Evolutionary conservation across 805 yeast species (phyloP), one percentile per base, ranked within the genome.

Genomic region (Schizosaccharomyces japonicus): DNA sequence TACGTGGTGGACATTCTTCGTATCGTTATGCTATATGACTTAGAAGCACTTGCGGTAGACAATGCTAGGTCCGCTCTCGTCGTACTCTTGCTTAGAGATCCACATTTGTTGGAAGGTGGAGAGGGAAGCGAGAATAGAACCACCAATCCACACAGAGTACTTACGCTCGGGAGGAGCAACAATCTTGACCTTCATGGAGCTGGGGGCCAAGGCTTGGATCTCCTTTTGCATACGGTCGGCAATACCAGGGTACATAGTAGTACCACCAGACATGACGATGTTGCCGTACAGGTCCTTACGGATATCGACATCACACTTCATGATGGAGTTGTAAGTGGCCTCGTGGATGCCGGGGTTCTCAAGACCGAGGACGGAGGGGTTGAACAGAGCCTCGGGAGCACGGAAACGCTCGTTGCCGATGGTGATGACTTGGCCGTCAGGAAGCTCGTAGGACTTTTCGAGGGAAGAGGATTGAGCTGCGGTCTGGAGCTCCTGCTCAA

Each of bases 191-290:
- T 90, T 90, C 95, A 90, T 90, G 53, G 95, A 83, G 59, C 95
- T 82, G 70, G 96, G 96, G 65, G 98, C 98, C 73, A 90, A 78
- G 60, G 95, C 94, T 60, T 95, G 83, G 64, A 90, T 84, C 75
- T 90, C 98, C 82, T 87, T 87, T 76, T 87, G 96, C 94, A 90
- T 83, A 76, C 98, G 87, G 77, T 90, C 96, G 69, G 95, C 95
- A 68, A 90, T 85, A 74, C 98, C 98, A 71, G 95, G 95, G 94
- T 84, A 90, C 96, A 90, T 84, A 60, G 98, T 90, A 62, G 96
- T 85, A 80, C 98, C 98, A 76, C 98, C 98, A 58, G 96, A 85
- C 90, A 90, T 80, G 66, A 90, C 98, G 64, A 90, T 90, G 80
- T 90, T 90, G 71, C 93, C 92, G 75, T 90, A 90, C 68, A 90